Base-by-base conservation (phyloP, 306 rosid genomes). In the Acacia confusa region DNA sequence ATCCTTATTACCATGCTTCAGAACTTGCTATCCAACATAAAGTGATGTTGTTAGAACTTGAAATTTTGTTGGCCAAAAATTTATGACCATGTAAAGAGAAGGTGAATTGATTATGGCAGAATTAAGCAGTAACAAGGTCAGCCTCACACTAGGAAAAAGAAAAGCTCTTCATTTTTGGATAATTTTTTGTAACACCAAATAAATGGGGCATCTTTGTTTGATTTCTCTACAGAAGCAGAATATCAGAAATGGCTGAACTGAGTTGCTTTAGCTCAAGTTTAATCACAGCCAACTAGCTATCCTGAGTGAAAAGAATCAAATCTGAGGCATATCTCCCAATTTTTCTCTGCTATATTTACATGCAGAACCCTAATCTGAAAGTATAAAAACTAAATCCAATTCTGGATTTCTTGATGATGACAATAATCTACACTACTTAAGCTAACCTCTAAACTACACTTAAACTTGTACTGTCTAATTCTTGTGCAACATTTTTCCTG, bases 331-430 rank as follows among this genome's bases (percentile, higher is more conserved):
- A 72, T 72, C 74, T 75, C 78, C 19, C 83, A 84, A 60, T 78
- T 87, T 86, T 77, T 78, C 84, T 58, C 70, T 83, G 87, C 83
- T 74, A 83, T 93, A 92, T 91, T 90, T 92, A 95, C 97, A 89
- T 74, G 68, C 72, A 60, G 82, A 85, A 78, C 87, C 87, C 88
- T 81, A 77, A 58, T 53, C 70, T 81, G 70, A 30, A 77, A 77
- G 13, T 72, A 27, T 14, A 77, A 87, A 65, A 85, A 52, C 76
- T 78, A 74, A 74, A 69, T 53, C 82, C 63, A 72, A 52, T 53
- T 77, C 78, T 75, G 72, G 50, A 77, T 79, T 15, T 30, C 82
- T 76, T 58, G n/a, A 77, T 52, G n/a, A 79, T 52, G n/a, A 79
- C 34, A 64, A 20, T 36, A 6, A 50, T 71, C 71, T 81, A 67